phyloP scores from a whole-genome alignment of 2,329 filamentous ascomycete species.

The Elsinoe necatrix region DNA sequence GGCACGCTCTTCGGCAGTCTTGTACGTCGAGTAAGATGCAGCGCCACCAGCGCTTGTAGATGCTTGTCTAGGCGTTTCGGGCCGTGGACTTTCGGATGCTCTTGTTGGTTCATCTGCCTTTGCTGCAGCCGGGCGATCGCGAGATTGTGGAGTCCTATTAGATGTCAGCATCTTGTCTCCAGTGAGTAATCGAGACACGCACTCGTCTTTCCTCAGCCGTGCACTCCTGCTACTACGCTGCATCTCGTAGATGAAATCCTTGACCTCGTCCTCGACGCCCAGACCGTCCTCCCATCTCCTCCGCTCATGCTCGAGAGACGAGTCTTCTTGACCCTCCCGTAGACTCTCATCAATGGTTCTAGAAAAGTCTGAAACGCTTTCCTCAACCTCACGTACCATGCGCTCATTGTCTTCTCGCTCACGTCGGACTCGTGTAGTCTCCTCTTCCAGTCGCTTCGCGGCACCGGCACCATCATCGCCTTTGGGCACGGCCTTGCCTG shows the following conservation, averaged over 20 bases:
- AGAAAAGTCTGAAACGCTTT: constrained; percentile 84
- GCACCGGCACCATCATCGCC: constrained; percentile 66
- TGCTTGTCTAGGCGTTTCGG: constrained; percentile 19
- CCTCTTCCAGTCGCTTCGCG: constrained; percentile 78
- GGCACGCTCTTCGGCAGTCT: constrained; percentile 85
- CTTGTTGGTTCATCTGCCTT: constrained; percentile 24
- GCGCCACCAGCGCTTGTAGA: constrained; percentile 44
- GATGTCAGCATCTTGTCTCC: neutral
- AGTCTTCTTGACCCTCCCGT: constrained; percentile 68
- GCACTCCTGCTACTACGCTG: constrained; percentile 76
- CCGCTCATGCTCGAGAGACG: constrained; percentile 77
- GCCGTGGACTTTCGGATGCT: constrained; percentile 25
- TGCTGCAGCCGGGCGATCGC: constrained; percentile 13
- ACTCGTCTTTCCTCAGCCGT: constrained; percentile 57
- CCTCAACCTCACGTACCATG: constrained; percentile 95
- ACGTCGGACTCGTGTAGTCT: constrained; percentile 68
- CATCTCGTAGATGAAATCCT: constrained; percentile 95
- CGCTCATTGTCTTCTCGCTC: constrained; percentile 92
- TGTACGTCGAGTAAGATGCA: constrained; percentile 71
- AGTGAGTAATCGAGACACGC: constrained; percentile 22
- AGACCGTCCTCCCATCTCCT: constrained; percentile 93
- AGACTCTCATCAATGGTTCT: constrained; percentile 77
- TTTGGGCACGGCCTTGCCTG: constrained; percentile 74
- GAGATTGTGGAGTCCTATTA: constrained; percentile 10
- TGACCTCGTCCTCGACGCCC: constrained; percentile 91